Evolutionary conservation across 176 grass and related monocot species (phyloP), one percentile per base, ranked within the genome.

Genomic region (Thinopyrum elongatum): DNA sequence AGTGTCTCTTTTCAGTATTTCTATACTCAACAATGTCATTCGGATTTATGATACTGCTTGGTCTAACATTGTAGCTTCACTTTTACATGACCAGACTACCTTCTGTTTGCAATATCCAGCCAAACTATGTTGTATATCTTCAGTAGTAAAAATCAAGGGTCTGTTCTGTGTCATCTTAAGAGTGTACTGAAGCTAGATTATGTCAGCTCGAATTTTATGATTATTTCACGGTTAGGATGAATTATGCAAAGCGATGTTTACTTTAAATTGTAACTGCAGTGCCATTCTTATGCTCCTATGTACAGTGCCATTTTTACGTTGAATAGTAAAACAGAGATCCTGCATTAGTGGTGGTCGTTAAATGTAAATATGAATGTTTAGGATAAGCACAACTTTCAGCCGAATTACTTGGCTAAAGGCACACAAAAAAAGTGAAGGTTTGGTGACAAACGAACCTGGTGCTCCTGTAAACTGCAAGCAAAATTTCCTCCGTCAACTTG

Each of bases 401-500:
- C 60, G 34, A 51, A n/a, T 1, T 30, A 70, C 34, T 16, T 51
- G 47, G 47, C 47, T 80, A 17, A 15, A 31, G 59, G 58, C 11
- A 44, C 14, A 42, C 51, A 44, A 12, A 83, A 83, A 78, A n/a
- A 25, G 13, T n/a, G 5, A 35, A 47, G 41, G 35, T 76, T 80
- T 30, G 70, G 27, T 77, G 29, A 73, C 19, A 28, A 88, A 95
- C 91, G 28, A 87, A 95, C 90, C 91, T 98, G 88, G 84, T 87
- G 96, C 92, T 71, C 91, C 82, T 79, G 88, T 94, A 89, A 94
- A 91, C 65, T 95, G 88, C 59, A 97, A 86, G 76, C 70, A 23
- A 13, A 95, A 93, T 73, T 95, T 90, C 39, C 82, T 89, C 89
- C 92, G 94, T 1, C 44, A 72, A 98, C 93, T 93, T 90, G 76